These are phyloP conservation scores for Boletus rex-veris DNA, from an alignment of 768 basidiomycete genomes.

Conservation along the genomic window DNA sequence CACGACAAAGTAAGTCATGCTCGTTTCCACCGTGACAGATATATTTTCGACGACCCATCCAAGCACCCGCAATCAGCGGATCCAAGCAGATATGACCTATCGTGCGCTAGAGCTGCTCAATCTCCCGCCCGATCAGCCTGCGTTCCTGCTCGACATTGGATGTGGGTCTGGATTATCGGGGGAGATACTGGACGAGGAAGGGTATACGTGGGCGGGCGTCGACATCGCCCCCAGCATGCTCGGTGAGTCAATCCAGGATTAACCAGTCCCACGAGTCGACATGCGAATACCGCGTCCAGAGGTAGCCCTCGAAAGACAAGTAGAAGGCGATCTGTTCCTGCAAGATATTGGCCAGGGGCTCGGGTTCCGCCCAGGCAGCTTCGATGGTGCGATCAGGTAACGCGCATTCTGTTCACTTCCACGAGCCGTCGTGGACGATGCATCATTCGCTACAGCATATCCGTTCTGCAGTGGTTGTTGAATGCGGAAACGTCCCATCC, in stretches of 20 bases:
- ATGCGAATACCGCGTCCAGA: slow-evolving; percentile 44
- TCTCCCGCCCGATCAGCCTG: slow-evolving; percentile 73
- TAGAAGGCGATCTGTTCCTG: slow-evolving; percentile 93
- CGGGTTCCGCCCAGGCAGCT: slow-evolving; percentile 93
- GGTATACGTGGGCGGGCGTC: slow-evolving; percentile 89
- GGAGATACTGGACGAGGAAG: slow-evolving; percentile 93
- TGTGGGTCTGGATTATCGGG: slow-evolving; percentile 97
- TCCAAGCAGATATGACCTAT: slow-evolving; percentile 97
- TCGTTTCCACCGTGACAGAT: neutral
- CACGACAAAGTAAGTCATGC: slow-evolving; percentile 73
- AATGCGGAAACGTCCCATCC: slow-evolving; percentile 93
- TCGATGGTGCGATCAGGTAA: slow-evolving; percentile 96
- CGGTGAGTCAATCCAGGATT: slow-evolving; percentile 46
- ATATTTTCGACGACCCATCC: slow-evolving; percentile 10
- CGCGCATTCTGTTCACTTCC: slow-evolving; percentile 6
- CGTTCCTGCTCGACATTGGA: slow-evolving; percentile 90
- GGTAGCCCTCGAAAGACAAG: slow-evolving; percentile 92
- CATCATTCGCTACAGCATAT: slow-evolving; percentile 60
- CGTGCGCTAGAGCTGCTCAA: slow-evolving; percentile 89
- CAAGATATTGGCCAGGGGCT: slow-evolving; percentile 99
- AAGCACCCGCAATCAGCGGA: slow-evolving; percentile 93
- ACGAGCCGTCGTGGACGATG: neutral
- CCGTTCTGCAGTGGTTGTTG: slow-evolving; percentile 97
- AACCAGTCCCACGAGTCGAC: neutral
- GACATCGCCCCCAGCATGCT: slow-evolving; percentile 98